These are phyloP conservation scores for Xylaria telfairii DNA, from an alignment of 495 filamentous ascomycete genomes.

Conservation along the genomic window DNA sequence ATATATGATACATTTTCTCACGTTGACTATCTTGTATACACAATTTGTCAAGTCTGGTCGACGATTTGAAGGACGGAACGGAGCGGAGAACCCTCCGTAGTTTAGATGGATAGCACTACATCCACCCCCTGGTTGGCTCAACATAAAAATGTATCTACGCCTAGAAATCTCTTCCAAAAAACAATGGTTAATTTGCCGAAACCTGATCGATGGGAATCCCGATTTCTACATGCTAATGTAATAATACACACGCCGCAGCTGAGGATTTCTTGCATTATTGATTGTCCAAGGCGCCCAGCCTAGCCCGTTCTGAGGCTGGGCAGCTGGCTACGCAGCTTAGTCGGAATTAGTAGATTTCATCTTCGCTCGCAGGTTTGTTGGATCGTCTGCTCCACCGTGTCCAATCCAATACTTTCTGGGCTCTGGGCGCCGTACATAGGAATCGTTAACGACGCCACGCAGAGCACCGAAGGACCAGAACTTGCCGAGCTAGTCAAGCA, in stretches of 20 bases:
- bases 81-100: neutral
- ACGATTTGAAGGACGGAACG: neutral
- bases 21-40: slow-evolving; percentile 9
- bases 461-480: slow-evolving; percentile 7
- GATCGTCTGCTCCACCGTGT: neutral
- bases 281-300: neutral
- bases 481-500: slow-evolving; percentile 2
- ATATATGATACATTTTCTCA: slow-evolving; percentile 10
- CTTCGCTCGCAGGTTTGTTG: neutral
- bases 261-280: slow-evolving; percentile 2
- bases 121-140: neutral
- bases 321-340: neutral
- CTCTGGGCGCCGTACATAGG: neutral
- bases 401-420: neutral
- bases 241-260: neutral
- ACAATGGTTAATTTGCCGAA: neutral
- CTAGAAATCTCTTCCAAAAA: neutral
- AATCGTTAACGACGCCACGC: neutral
- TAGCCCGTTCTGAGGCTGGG: neutral
- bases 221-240: neutral
- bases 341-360: neutral
- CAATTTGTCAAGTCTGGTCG: neutral
- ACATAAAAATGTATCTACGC: slow-evolving; percentile 14
- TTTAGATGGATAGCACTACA: neutral
- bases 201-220: neutral